Percentiles rank a stretch among this genome's conserved stretches.
Evolutionary conservation across 768 basidiomycete genomes (phyloP).

Genomic region (Symmetrospora coprosmae): DNA sequence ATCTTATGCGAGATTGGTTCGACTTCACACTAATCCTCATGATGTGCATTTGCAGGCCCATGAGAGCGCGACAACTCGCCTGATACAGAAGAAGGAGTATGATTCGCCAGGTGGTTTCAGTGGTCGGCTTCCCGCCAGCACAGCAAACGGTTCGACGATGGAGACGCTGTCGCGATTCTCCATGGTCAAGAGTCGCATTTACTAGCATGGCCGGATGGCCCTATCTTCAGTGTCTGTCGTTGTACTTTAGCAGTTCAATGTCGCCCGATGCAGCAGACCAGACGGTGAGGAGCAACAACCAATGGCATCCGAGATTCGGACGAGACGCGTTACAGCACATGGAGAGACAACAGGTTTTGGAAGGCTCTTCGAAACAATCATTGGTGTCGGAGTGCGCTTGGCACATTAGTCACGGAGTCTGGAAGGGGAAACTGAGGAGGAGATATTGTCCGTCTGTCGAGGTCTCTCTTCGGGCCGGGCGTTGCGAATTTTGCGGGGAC

Average conservation of each 20-base stretch:
- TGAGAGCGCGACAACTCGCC: neutral
- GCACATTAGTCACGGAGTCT: too few species aligned
- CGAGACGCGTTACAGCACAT: too few species aligned
- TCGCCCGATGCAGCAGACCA: neutral
- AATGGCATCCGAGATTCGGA: too few species aligned
- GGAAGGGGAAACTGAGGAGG: too few species aligned
- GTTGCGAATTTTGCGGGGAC: too few species aligned
- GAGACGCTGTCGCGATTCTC: conserved; percentile 19
- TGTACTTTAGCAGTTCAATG: neutral
- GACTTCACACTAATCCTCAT: too few species aligned
- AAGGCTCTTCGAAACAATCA: too few species aligned
- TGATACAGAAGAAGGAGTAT: conserved; percentile 15
- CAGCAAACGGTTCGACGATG: conserved; percentile 3
- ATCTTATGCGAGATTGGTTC: neutral
- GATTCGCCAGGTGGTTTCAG: conserved; percentile 7
- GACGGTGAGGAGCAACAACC: too few species aligned
- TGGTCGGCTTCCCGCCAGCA: neutral
- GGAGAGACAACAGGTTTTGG: too few species aligned
- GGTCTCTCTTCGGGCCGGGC: too few species aligned
- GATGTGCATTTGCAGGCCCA: neutral
- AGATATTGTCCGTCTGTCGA: too few species aligned
- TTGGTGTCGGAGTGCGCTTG: too few species aligned
- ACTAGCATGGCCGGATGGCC: neutral
- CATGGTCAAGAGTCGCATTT: conserved; percentile 19
- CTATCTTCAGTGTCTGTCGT: neutral